phyloP scores from a whole-genome alignment of 805 yeast species.

The Ogataea trehalophila region DNA sequence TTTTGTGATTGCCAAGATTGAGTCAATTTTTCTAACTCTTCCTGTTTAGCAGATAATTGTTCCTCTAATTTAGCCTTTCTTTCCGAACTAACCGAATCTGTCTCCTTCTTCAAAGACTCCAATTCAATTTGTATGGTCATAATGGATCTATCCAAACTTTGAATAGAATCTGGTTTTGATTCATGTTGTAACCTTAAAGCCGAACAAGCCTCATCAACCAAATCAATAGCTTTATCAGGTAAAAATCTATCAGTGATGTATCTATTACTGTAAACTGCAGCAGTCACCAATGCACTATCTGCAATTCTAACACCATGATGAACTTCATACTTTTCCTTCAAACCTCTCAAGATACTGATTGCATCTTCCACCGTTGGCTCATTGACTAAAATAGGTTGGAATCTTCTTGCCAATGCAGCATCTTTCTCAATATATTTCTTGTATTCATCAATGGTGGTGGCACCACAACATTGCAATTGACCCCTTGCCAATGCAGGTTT shows the following conservation, averaged over 20 bases:
- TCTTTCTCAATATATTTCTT: constrained; percentile 92
- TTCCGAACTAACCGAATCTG: constrained; percentile 77
- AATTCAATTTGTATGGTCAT: constrained; percentile 95
- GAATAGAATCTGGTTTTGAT: constrained; percentile 92
- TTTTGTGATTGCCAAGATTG: constrained; percentile 85
- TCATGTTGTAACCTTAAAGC: constrained; percentile 92
- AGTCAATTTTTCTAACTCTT: constrained; percentile 67
- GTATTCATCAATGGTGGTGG: constrained; percentile 92
- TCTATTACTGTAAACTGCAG: constrained; percentile 84
- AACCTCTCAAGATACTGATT: constrained; percentile 85
- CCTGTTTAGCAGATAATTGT: constrained; percentile 56
- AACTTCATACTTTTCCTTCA: constrained; percentile 91
- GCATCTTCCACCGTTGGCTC: constrained; percentile 93
- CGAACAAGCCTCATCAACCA: constrained; percentile 96
- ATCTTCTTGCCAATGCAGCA: constrained; percentile 91
- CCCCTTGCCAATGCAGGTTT: constrained; percentile 96
- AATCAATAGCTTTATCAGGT: constrained; percentile 96
- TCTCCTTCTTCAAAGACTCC: constrained; percentile 90
- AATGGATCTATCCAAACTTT: constrained; percentile 78
- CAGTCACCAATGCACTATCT: constrained; percentile 89
- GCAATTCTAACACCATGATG: constrained; percentile 96
- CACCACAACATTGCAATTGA: constrained; percentile 88
- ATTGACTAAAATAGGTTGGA: constrained; percentile 78
- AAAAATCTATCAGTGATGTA: constrained; percentile 87
- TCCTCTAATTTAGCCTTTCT: constrained; percentile 70